Evolutionary conservation across 768 basidiomycete genomes (phyloP).

Genomic region (Strobilomyces confusus): DNA sequence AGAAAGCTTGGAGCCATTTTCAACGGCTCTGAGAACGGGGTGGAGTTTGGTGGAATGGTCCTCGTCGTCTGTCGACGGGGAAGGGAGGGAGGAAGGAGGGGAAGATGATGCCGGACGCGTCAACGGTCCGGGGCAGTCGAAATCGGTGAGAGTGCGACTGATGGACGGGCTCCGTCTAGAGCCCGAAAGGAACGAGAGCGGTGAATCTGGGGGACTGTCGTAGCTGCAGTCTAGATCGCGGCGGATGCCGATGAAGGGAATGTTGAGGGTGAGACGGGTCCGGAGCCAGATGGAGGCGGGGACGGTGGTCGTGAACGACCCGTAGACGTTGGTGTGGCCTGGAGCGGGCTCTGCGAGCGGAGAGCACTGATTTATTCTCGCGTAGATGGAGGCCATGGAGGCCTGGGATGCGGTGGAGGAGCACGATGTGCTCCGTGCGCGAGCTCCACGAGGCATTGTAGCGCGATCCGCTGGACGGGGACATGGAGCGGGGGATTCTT

Average conservation of each 20-base stretch:
- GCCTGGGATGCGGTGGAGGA: slow-evolving; percentile 23
- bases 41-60: slow-evolving; percentile 22
- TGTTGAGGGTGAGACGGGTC: slow-evolving; percentile 14
- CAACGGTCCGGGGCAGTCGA: slow-evolving; percentile 10
- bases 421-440: slow-evolving; percentile 20
- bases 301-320: slow-evolving; percentile 39
- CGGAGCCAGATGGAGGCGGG: slow-evolving; percentile 33
- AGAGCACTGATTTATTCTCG: slow-evolving; percentile 20
- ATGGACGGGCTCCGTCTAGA: slow-evolving; percentile 36
- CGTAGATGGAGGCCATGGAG: slow-evolving; percentile 24
- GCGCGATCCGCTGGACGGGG: neutral
- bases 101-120: slow-evolving; percentile 7
- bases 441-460: slow-evolving; percentile 6
- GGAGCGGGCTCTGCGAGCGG: slow-evolving; percentile 22
- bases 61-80: slow-evolving; percentile 18
- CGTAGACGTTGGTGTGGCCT: slow-evolving; percentile 28
- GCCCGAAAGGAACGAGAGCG: slow-evolving; percentile 21
- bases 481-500: neutral
- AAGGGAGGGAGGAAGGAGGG: slow-evolving; percentile 11
- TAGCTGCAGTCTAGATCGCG: slow-evolving; percentile 9
- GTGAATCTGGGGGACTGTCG: slow-evolving; percentile 29
- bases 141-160: slow-evolving; percentile 36
- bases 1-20: slow-evolving; percentile 50
- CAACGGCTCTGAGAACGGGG: slow-evolving; percentile 48
- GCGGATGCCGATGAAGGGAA: slow-evolving; percentile 12